These are phyloP conservation scores for Metschnikowia anglica DNA, from an alignment of 805 yeast genomes.

Conservation along the genomic window DNA sequence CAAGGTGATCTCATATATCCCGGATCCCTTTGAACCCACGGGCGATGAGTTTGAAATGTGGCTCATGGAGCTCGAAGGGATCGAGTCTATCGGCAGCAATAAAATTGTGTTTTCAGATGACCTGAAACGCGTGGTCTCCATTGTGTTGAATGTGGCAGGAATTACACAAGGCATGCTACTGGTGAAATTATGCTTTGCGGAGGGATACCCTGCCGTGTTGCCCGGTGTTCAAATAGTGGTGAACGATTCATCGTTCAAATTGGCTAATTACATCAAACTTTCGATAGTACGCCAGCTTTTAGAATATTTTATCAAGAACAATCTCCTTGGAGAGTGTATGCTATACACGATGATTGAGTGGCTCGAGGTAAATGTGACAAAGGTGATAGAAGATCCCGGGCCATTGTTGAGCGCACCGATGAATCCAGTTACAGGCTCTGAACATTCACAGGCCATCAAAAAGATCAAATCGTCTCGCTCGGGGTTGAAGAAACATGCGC, in stretches of 20 bases:
- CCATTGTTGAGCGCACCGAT: slow-evolving; percentile 39
- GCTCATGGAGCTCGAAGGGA: slow-evolving; percentile 73
- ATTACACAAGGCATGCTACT: slow-evolving; percentile 16
- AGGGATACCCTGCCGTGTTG: slow-evolving; percentile 59
- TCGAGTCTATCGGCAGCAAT: slow-evolving; percentile 59
- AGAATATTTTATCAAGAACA: slow-evolving; percentile 41
- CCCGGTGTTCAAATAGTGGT: slow-evolving; percentile 65
- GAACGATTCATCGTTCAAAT: slow-evolving; percentile 41
- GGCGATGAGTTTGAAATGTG: slow-evolving; percentile 51
- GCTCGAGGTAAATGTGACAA: slow-evolving; percentile 61
- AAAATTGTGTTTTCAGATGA: slow-evolving; percentile 26
- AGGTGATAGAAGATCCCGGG: slow-evolving; percentile 72
- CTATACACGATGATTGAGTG: slow-evolving; percentile 72
- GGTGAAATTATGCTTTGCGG: slow-evolving; percentile 28
- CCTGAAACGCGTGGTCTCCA: slow-evolving; percentile 23
- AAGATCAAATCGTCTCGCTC: slow-evolving; percentile 1
- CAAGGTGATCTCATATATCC: slow-evolving; percentile 17
- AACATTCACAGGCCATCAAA: not conserved
- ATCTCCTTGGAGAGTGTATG: slow-evolving; percentile 66
- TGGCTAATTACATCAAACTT: slow-evolving; percentile 69
- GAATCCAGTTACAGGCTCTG: not conserved
- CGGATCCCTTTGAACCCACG: slow-evolving; percentile 1
- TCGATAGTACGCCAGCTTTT: slow-evolving; percentile 52
- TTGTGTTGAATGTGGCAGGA: slow-evolving; percentile 13
- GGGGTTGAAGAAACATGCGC: not conserved